Evolutionary conservation across 2,329 filamentous ascomycete genomes (phyloP), one percentile per base, ranked within the genome.

Genomic region (Zymoseptoria tritici): DNA sequence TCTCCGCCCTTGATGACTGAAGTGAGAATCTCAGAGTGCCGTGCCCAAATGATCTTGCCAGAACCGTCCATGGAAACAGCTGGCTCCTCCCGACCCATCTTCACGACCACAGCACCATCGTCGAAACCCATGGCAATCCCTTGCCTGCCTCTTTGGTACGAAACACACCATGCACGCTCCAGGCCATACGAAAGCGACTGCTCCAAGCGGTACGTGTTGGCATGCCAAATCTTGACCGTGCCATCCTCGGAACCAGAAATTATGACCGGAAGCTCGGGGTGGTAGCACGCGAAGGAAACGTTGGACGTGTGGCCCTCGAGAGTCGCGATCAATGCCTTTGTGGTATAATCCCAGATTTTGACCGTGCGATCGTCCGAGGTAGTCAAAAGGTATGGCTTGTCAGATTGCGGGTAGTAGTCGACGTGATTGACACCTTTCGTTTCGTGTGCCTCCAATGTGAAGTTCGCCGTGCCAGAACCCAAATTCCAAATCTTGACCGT

Each of bases 341-440:
- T 97, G 11, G 93, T 97, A 80, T 99, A 97, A 74, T 99, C 94
- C 93, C 94, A 99, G 58, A 99, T 85, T 81, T 97, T 97, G 69
- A 97, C 91, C 0, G 93, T 97, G 70, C 90, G 86, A 76, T 97
- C 94, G 74, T 99, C 94, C 7, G 91, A 96, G 13, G 93, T 97
- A 22, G 94, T 99, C 64, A 99, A 86, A 52, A 99, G 86, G 72
- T 99, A 97, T 46, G 85, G 85, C 72, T 87, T 87, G 74, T 87
- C 85, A 24, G 82, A 82, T 64, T 85, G 83, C 4, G 85, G 85
- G 69, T 87, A 87, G 73, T 87, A 99, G 73, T 99, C 94, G 69
- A 99, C 92, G 72, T 96, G 91, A 78, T 99, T 99, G 64, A 99
- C 94, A 70, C 93, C 93, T 80, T 97, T 97, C 49, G 90, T 91